These are phyloP conservation scores for Aureobasidium sp. DNA, from an alignment of 2,329 filamentous ascomycete species.

Conservation along the genomic window DNA sequence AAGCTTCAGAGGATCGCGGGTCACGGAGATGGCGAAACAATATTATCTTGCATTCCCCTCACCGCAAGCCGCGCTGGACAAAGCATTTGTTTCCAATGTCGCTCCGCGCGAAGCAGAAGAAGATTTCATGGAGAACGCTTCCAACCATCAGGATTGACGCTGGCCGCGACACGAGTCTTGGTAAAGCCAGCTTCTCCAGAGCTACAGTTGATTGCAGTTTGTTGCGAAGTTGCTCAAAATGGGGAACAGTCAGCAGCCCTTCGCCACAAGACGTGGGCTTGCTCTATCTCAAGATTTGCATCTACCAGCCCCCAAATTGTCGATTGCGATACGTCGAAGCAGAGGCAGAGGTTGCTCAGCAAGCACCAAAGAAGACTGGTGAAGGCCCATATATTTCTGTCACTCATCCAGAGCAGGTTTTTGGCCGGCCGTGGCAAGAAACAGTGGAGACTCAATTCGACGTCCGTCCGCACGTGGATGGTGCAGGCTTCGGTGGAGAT, in stretches of 20 bases:
- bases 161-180: neutral
- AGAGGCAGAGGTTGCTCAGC: neutral
- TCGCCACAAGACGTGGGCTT: neutral
- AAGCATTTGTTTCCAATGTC: neutral
- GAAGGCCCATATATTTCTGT: neutral
- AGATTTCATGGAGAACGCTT: neutral
- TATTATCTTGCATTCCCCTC: too few species aligned
- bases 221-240: neutral
- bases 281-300: neutral
- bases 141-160: neutral
- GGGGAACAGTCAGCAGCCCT: neutral
- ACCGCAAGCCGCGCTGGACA: too few species aligned
- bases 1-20: too few species aligned
- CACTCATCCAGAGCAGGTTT: neutral
- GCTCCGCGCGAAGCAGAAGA: neutral
- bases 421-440: neutral
- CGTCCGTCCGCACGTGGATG: neutral
- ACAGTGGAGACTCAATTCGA: neutral
- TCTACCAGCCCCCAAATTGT: neutral
- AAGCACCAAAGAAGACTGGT: neutral
- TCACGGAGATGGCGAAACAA: too few species aligned
- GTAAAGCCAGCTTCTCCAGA: neutral
- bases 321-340: neutral
- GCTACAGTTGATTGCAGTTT: neutral
- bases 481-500: neutral